phyloP scores from a whole-genome alignment of 495 filamentous ascomycete species.

The Xylaria venustula region DNA sequence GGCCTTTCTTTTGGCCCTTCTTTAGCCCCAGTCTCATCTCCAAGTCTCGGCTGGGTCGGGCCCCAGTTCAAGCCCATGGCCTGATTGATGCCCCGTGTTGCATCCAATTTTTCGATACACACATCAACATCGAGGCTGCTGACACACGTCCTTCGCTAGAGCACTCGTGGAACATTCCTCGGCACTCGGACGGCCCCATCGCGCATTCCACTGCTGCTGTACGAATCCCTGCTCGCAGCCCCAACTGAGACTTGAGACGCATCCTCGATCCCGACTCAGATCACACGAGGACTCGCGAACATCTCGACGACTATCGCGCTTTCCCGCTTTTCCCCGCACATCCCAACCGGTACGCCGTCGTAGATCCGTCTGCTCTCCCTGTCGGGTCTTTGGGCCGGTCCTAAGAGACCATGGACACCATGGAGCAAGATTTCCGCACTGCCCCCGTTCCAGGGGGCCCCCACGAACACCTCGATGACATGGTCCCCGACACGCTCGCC shows the following conservation, averaged over 20 bases:
- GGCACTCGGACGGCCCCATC: slow-evolving; percentile 3
- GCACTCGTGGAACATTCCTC: slow-evolving; percentile 13
- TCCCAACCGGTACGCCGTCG: no score
- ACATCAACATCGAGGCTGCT: neutral
- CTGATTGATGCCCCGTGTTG: slow-evolving; percentile 2
- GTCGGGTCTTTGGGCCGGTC: slow-evolving; percentile 50
- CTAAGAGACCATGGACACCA: slow-evolving; percentile 50
- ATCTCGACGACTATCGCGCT: neutral
- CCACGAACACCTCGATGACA: slow-evolving; percentile 39
- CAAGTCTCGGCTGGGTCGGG: neutral
- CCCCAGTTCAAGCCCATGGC: neutral
- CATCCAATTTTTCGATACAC: neutral
- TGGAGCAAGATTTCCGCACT: slow-evolving; percentile 40
- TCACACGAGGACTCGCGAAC: neutral
- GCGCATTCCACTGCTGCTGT: slow-evolving; percentile 4
- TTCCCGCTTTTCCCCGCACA: neutral
- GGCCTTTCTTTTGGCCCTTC: neutral
- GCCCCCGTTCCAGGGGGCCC: slow-evolving; percentile 13
- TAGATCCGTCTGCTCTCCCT: slow-evolving; percentile 50
- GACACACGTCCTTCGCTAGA: neutral
- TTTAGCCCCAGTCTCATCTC: neutral
- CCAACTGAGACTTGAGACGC: slow-evolving; percentile 30
- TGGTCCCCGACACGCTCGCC: slow-evolving; percentile 31
- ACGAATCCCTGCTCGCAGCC: slow-evolving; percentile 11
- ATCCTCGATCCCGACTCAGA: neutral